Evolutionary conservation across 2,329 filamentous ascomycete species (phyloP).

Genomic region (Botrytis cinerea): DNA sequence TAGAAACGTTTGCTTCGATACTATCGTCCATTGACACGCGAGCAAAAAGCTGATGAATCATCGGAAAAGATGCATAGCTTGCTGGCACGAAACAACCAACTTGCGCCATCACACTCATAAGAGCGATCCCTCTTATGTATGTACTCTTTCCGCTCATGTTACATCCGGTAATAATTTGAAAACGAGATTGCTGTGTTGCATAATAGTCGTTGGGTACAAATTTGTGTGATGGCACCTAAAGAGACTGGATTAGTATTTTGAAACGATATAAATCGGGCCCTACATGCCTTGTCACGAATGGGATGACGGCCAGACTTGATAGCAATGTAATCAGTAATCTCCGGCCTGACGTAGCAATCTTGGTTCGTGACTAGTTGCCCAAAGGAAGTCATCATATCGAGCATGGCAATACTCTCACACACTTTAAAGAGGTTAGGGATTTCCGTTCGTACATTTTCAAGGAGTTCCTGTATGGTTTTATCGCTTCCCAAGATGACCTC

Average conservation of each 20-base stretch:
- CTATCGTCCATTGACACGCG: slow-evolving; percentile 84
- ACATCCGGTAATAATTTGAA: slow-evolving; percentile 92
- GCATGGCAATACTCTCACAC: slow-evolving; percentile 80
- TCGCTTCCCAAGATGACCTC: slow-evolving; percentile 86
- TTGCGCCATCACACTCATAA: slow-evolving; percentile 91
- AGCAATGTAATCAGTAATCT: slow-evolving; percentile 62
- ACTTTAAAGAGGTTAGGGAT: slow-evolving; percentile 77
- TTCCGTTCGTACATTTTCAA: slow-evolving; percentile 69
- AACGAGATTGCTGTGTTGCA: slow-evolving; percentile 74
- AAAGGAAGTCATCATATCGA: slow-evolving; percentile 84
- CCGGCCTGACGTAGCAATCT: slow-evolving; percentile 62
- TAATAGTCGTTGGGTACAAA: slow-evolving; percentile 93
- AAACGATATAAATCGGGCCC: not conserved
- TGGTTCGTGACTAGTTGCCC: slow-evolving; percentile 69
- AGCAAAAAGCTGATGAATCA: slow-evolving; percentile 83
- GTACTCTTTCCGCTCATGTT: slow-evolving; percentile 99
- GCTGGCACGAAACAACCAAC: slow-evolving; percentile 90
- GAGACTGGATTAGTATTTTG: not conserved
- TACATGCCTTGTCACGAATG: slow-evolving; percentile 59
- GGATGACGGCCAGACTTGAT: slow-evolving; percentile 70
- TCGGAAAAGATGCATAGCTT: slow-evolving; percentile 76
- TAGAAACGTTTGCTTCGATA: slow-evolving; percentile 88
- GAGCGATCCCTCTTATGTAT: slow-evolving; percentile 81
- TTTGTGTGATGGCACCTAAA: slow-evolving; percentile 59
- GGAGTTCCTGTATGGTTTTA: slow-evolving; percentile 68